A percentile compares a stretch with the other conserved stretches of the same genome.
Conservation (phyloP, 2,329 filamentous ascomycete species). For the Hypoxylon sp. region DNA sequence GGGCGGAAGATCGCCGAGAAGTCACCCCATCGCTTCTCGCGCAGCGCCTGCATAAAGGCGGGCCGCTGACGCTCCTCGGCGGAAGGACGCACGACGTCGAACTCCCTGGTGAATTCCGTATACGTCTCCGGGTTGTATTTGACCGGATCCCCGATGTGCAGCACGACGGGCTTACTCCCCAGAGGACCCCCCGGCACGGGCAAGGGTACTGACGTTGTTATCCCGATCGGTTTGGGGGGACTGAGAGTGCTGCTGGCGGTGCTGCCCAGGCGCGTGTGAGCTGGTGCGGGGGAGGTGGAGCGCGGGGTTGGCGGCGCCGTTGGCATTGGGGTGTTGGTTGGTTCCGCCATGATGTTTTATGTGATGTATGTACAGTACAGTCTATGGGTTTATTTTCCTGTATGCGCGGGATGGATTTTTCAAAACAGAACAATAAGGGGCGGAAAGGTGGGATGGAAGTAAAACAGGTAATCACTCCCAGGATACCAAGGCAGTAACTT, state of each 20-base stretch:
- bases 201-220: slow-evolving; percentile 28
- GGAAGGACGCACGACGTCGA: slow-evolving; percentile 66
- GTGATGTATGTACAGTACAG: slow-evolving; percentile 9
- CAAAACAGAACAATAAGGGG: slow-evolving; percentile 2
- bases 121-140: slow-evolving; percentile 64
- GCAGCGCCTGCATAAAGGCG: slow-evolving; percentile 64
- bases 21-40: slow-evolving; percentile 66
- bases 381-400: slow-evolving; percentile 4
- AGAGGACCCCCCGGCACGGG: slow-evolving; percentile 42
- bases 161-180: slow-evolving; percentile 66
- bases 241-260: slow-evolving; percentile 40
- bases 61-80: slow-evolving; percentile 63
- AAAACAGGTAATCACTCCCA: slow-evolving; percentile 12
- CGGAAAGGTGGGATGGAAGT: slow-evolving; percentile 3
- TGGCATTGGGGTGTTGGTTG: slow-evolving; percentile 62
- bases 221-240: slow-evolving; percentile 30
- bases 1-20: slow-evolving; percentile 67
- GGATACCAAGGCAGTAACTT: slow-evolving; percentile 22
- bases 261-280: slow-evolving; percentile 47
- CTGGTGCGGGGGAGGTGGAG: slow-evolving; percentile 57
- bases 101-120: slow-evolving; percentile 58
- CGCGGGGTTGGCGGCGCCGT: slow-evolving; percentile 59
- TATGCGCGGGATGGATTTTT: background rate
- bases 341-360: slow-evolving; percentile 59
- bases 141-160: slow-evolving; percentile 79